Evolutionary conservation across 257 asterid genomes (phyloP).

Genomic region (Nicotiana obtusifolia): DNA sequence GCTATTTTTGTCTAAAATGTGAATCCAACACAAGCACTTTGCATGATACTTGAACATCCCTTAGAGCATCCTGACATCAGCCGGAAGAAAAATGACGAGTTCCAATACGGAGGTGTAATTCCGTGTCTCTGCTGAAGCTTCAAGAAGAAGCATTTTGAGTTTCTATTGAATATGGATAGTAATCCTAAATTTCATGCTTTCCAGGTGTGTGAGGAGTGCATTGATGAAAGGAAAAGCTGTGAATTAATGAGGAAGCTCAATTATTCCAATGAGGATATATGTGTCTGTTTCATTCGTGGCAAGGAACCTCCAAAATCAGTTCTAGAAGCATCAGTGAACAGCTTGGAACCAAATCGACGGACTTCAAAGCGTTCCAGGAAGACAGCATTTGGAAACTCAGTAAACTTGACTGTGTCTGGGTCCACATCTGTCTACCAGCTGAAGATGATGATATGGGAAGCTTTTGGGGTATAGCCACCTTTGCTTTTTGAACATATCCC

Average conservation of each 20-base stretch:
- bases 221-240: slow-evolving; percentile 85
- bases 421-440: slow-evolving; percentile 85
- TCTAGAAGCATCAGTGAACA: slow-evolving; percentile 71
- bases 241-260: slow-evolving; percentile 82
- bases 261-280: slow-evolving; percentile 80
- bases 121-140: neutral
- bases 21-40: neutral
- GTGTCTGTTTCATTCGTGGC: slow-evolving; percentile 73
- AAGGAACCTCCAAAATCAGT: slow-evolving; percentile 95
- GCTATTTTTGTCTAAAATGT: neutral
- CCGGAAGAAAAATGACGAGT: neutral
- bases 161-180: neutral
- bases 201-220: slow-evolving; percentile 94
- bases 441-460: slow-evolving; percentile 99
- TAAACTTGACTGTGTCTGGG: slow-evolving; percentile 76
- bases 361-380: slow-evolving; percentile 90
- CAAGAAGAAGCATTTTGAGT: neutral
- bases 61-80: slow-evolving; percentile 1
- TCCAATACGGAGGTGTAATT: neutral
- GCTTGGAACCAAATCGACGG: slow-evolving; percentile 69
- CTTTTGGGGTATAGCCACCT: slow-evolving; percentile 72
- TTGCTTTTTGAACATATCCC: neutral
- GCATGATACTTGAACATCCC: neutral
- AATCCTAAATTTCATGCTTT: neutral
- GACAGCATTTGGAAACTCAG: slow-evolving; percentile 75